Percentiles rank a stretch among this genome's conserved stretches.
These are phyloP conservation scores for Mallotus repandus DNA, from an alignment of 441 rosid species.

Conservation along the genomic window DNA sequence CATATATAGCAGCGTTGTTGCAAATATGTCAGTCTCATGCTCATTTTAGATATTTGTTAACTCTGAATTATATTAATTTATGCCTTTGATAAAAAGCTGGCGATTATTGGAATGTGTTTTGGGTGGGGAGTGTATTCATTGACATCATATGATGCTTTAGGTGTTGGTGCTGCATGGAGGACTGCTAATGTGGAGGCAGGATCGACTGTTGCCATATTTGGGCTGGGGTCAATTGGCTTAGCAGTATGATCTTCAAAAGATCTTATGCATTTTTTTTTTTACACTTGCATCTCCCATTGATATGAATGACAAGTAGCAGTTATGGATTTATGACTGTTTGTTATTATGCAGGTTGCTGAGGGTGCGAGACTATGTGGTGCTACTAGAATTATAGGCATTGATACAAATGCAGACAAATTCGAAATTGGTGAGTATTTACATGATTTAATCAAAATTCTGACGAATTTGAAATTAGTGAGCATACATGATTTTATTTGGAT, in stretches of 20 bases:
- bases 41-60: too few relatives aligned
- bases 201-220: constrained; percentile 82
- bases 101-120: not conserved
- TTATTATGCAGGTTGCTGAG: constrained; percentile 63
- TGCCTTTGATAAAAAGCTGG: too few relatives aligned
- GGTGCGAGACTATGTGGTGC: constrained; percentile 82
- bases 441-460: not conserved
- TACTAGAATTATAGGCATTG: constrained; percentile 66
- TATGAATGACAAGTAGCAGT: too few relatives aligned
- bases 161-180: constrained; percentile 88
- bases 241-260: constrained; percentile 50
- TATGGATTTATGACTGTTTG: constrained; percentile 7
- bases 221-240: constrained; percentile 81
- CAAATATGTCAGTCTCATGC: too few relatives aligned
- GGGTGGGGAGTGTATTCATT: not conserved
- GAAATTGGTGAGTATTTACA: constrained; percentile 49
- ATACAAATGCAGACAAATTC: constrained; percentile 63
- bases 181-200: constrained; percentile 80
- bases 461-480: too few relatives aligned
- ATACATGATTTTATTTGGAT: not conserved
- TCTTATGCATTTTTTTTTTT: not conserved
- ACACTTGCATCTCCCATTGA: not conserved
- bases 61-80: too few relatives aligned
- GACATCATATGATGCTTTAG: constrained; percentile 26
- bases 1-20: too few relatives aligned